Evolutionary conservation across 2,329 filamentous ascomycete species (phyloP), one percentile per base, ranked within the genome.

Genomic region (Colletotrichum tabaci): DNA sequence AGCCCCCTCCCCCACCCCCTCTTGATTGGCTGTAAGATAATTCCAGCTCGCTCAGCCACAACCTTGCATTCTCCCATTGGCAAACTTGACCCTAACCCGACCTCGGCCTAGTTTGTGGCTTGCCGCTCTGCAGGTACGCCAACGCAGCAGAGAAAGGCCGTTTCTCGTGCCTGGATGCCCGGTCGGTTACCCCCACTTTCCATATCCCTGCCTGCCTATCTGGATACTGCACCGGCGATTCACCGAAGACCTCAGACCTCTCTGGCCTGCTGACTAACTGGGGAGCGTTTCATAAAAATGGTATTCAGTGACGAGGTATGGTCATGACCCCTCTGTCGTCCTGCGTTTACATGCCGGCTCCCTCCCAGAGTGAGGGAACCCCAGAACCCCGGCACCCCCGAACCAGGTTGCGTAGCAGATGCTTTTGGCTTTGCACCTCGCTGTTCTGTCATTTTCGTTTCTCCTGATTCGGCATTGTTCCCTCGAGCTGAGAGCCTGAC

Each of bases 81-180:
- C 38, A 26, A 42, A 26, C 38, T 44, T 68, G 35, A 42, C 26
- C n/a, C 26, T 15, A 30, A 26, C 38, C 50, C 58, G 35, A 42
- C 26, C 26, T 47, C 38, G 53, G 15, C 52, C 52, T 57, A 38
- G 46, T 53, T 69, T 53, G 66, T 50, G 53, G 53, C 65, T 61
- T 68, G 52, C 46, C 46, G 23, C 47, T 47, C 66, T 55, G 44
- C 44, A 56, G 66, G 50, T 55, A 66, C 60, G 50, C 30, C 18
- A 38, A 23, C 47, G 23, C 13, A 40, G 21, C 47, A 52, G 26
- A 15, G 46, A 61, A 38, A 23, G 35, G 26, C 30, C 21, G 21
- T 23, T 52, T 26, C 30, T 21, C 12, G 42, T 52, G 55, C 55
- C 55, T 52, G 64, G 21, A 9, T 67, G 15, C 65, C 7, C 40